phyloP scores from a whole-genome alignment of 169 alveolate species.

The Cryptosporidium canis region DNA sequence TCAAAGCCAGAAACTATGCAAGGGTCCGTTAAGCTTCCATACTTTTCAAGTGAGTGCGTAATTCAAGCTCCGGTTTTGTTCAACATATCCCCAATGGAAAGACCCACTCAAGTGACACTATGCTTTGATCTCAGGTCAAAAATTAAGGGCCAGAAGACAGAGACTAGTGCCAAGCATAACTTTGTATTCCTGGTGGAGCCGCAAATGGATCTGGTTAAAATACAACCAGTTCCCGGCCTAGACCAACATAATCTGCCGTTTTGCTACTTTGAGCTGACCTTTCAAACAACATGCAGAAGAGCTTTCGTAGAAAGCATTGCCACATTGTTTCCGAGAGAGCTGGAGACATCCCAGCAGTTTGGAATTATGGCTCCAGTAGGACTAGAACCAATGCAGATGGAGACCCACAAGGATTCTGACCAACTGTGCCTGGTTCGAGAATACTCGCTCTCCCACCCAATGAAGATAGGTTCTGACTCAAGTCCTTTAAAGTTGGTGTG shows the following conservation, averaged over 20 bases:
- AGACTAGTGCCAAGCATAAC: background rate
- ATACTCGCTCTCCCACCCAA: background rate
- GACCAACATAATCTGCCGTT: background rate
- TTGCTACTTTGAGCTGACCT: constrained; percentile 16
- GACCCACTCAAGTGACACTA: background rate
- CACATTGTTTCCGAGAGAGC: background rate
- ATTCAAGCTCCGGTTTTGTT: constrained; percentile 31
- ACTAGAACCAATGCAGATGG: background rate
- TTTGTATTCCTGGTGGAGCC: constrained; percentile 28
- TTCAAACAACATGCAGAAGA: background rate
- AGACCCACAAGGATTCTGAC: background rate
- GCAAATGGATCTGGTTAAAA: background rate
- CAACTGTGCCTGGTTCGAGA: background rate
- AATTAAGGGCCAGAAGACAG: background rate
- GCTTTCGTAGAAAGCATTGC: constrained; percentile 7
- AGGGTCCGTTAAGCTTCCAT: constrained; percentile 11
- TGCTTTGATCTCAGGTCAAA: background rate
- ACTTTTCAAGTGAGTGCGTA: constrained; percentile 33
- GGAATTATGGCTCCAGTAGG: constrained; percentile 20
- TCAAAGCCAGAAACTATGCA: background rate
- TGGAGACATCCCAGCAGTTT: background rate
- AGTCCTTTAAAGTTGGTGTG: constrained; percentile 39
- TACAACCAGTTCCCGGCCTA: background rate
- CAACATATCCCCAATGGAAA: background rate
- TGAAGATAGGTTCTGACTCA: background rate